Conservation (phyloP, 2,329 filamentous ascomycete genomes). For the Verticillium klebahnii region DNA sequence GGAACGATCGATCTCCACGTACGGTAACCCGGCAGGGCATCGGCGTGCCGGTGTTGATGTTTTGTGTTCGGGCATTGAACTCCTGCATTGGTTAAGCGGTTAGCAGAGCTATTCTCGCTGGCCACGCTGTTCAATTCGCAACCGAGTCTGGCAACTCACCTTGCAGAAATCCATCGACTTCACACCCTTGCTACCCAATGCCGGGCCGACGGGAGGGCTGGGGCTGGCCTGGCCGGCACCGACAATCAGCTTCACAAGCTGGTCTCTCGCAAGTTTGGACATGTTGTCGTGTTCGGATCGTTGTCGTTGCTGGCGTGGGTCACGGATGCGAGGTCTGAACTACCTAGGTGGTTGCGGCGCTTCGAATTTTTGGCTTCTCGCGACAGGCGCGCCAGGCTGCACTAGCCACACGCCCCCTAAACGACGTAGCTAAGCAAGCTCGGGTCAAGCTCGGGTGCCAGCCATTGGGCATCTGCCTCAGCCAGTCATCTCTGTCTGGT, state of each 20-base stretch:
- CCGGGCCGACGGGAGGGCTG: slow-evolving; percentile 92
- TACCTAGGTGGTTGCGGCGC: not conserved
- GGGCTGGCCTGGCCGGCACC: slow-evolving; percentile 93
- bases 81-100: slow-evolving; percentile 54
- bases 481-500: not conserved
- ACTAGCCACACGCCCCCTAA: not conserved
- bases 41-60: slow-evolving; percentile 77
- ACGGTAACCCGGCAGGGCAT: slow-evolving; percentile 89
- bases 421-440: not conserved
- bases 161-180: slow-evolving; percentile 99
- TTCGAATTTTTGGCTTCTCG: not conserved
- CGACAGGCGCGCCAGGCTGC: not conserved
- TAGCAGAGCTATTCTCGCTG: slow-evolving; percentile 4
- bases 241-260: slow-evolving; percentile 95
- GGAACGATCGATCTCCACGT: slow-evolving; percentile 86
- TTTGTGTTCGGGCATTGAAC: slow-evolving; percentile 90
- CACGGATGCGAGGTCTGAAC: not conserved
- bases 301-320: not conserved
- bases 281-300: slow-evolving; percentile 26
- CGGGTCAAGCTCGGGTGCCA: not conserved
- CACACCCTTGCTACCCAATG: slow-evolving; percentile 93
- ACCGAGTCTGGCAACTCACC: slow-evolving; percentile 39
- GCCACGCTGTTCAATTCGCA: not conserved
- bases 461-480: not conserved
- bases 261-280: slow-evolving; percentile 53